Conservation (phyloP, 371 early-diverging fungal species). For the Mortierella sp. region DNA sequence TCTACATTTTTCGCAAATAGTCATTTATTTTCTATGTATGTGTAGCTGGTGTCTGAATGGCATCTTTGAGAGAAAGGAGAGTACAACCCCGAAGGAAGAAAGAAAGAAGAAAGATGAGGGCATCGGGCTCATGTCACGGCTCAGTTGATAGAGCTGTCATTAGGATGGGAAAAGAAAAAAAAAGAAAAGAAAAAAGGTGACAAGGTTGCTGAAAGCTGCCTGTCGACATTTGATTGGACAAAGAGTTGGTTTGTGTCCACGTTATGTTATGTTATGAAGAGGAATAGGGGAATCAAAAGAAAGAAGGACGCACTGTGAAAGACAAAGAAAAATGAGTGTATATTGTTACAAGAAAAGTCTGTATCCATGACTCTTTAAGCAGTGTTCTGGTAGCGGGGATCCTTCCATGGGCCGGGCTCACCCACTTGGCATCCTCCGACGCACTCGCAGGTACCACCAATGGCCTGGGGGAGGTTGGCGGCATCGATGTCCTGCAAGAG, state of each 20-base stretch:
- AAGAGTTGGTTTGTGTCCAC: not conserved
- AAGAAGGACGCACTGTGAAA: not conserved
- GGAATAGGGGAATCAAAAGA: not conserved
- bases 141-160: not conserved
- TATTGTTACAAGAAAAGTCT: not conserved
- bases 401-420: conserved; percentile 69
- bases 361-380: conserved; percentile 2
- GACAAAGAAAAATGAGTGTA: not conserved
- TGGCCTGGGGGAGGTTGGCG: conserved; percentile 66
- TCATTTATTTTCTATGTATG: not conserved
- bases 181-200: not conserved
- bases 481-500: conserved; percentile 72
- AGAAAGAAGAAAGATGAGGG: not conserved
- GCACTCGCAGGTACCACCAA: conserved; percentile 77
- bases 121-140: not conserved
- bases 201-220: not conserved
- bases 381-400: conserved; percentile 39
- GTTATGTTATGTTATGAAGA: not conserved
- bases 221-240: not conserved
- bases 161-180: not conserved
- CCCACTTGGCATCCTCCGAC: conserved; percentile 63
- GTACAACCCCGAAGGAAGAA: not conserved
- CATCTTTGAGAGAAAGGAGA: not conserved
- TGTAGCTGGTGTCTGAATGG: not conserved
- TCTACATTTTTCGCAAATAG: not conserved